Evolutionary conservation across 192 early-diverging fungal species (phyloP), one percentile per base, ranked within the genome.

Genomic region (Haplosporangium gracile): DNA sequence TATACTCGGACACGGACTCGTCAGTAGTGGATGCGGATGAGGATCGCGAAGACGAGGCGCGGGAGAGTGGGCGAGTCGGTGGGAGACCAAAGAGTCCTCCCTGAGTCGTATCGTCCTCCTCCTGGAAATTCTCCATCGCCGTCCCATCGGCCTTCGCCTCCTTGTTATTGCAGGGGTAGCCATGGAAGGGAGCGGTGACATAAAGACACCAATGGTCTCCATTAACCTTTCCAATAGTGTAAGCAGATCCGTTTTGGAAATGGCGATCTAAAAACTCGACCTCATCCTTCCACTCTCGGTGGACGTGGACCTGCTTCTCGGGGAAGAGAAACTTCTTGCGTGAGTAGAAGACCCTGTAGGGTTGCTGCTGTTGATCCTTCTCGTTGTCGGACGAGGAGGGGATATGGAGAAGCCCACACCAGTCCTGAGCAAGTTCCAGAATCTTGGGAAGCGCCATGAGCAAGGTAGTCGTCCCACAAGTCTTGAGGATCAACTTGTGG

Each of bases 241-340:
- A 99, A 6, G 96, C 97, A 24, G 95, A 89, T 5, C 95, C 95
- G 74, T 91, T 87, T 18, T 91, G 90, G 75, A 95, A 95, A 65
- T 90, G 88, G 7, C 89, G 86, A 81, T 95, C 94, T 77, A 95
- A 87, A 80, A 90, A 95, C 29, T 79, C 89, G 10, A 98, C 97
- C 88, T 99, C 98, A 70, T 95, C 94, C 76, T 95, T 94, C 97
- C 97, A 99, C 82, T 93, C 92, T 29, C 94, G 95, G 88, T 99
- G 98, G 55, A 97, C 95, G 81, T 93, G 94, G 49, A 88, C 89
- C 81, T 99, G 98, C 81, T 93, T 91, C 72, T 97, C 96, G 60
- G 98, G 98, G 82, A 97, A 99, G 95, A 98, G 94, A 81, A 98
- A 98, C 43, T 95, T 93, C 88, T 98, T 99, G 88, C 98, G 95